phyloP scores from a whole-genome alignment of 306 rosid genomes.

The Prunus mume region DNA sequence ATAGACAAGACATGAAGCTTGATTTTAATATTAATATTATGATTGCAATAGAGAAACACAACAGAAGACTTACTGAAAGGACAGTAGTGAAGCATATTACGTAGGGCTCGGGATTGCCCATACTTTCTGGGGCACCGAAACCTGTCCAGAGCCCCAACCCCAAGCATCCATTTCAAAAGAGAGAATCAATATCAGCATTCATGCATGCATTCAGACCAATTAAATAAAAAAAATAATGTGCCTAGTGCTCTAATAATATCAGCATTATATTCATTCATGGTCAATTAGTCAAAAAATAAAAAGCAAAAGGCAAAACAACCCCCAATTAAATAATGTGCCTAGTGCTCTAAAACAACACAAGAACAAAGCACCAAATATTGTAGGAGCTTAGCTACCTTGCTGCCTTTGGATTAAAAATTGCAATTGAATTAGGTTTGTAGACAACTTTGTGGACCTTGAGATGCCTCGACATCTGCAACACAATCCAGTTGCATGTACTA shows the following conservation, averaged over 20 bases:
- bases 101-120: background rate
- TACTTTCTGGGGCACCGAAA: conserved; percentile 59
- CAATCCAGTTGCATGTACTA: background rate
- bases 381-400: background rate
- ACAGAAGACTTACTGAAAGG: conserved; percentile 13
- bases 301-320: background rate
- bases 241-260: background rate
- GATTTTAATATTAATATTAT: conserved; percentile 13
- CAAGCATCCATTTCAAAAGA: conserved; percentile 31
- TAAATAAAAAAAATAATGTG: background rate
- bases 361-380: background rate
- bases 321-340: background rate
- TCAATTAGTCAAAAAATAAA: background rate
- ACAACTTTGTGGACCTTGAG: background rate
- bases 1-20: conserved; percentile 6
- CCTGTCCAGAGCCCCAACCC: conserved; percentile 13
- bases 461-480: background rate
- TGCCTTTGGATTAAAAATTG: background rate
- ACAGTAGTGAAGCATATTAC: conserved; percentile 1
- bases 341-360: background rate
- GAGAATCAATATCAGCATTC: conserved; percentile 13
- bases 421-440: background rate
- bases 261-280: background rate
- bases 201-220: background rate
- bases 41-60: conserved; percentile 5